A percentile compares a stretch with the other conserved stretches of the same genome.
phyloP scores from a whole-genome alignment of 306 rosid genomes.

The Prunus campanulata region DNA sequence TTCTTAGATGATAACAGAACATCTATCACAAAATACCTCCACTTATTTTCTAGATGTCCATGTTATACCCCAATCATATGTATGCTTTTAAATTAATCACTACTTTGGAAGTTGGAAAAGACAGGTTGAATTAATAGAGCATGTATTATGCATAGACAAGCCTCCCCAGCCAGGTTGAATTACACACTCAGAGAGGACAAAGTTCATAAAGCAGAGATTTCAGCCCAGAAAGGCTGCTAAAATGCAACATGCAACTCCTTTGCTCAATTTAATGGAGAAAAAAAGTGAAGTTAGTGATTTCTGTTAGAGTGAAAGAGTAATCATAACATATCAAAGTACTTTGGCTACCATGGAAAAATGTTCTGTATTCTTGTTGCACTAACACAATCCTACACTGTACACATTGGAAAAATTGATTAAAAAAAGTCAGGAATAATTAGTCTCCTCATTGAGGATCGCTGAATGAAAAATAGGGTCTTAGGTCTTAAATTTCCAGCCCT shows the following conservation, averaged over 20 bases:
- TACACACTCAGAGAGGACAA: background rate
- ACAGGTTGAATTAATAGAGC: background rate
- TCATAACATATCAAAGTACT: conserved; percentile 23
- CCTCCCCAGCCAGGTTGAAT: background rate
- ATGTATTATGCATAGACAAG: background rate
- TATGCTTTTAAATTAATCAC: background rate
- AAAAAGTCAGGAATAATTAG: conserved; percentile 45
- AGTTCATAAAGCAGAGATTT: background rate
- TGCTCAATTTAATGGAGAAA: conserved; percentile 30
- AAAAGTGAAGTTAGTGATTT: conserved; percentile 28
- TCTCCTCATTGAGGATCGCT: conserved; percentile 48
- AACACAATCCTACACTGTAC: conserved; percentile 83
- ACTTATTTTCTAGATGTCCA: conserved; percentile 2
- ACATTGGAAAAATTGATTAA: conserved; percentile 33
- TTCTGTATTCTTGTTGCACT: conserved; percentile 60
- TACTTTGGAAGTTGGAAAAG: conserved; percentile 2
- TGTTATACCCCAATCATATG: background rate
- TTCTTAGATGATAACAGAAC: background rate
- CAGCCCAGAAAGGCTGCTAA: background rate
- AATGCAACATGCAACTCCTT: conserved; percentile 14
- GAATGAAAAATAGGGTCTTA: conserved; percentile 50
- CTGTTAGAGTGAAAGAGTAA: conserved; percentile 30
- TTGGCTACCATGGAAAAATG: conserved; percentile 39
- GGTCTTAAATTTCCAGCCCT: conserved; percentile 43
- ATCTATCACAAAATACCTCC: conserved; percentile 5